These are phyloP conservation scores for Cladosporium cucumerinum DNA, from an alignment of 2,329 filamentous ascomycete genomes.

Conservation along the genomic window DNA sequence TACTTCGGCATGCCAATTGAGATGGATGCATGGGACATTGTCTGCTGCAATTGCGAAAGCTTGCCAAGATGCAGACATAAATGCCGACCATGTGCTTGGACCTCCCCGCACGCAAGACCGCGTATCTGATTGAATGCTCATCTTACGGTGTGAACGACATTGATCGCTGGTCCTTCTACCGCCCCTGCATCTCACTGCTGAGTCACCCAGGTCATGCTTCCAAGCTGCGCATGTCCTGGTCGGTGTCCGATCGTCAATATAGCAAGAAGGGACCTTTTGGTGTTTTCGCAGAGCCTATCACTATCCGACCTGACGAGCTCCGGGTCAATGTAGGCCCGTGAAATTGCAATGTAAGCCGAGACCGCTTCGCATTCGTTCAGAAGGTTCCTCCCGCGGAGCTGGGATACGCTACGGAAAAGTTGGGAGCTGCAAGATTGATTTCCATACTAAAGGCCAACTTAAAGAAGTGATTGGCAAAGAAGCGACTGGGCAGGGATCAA, in stretches of 20 bases:
- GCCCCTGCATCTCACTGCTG: background rate
- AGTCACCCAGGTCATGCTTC: background rate
- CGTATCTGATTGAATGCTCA: background rate
- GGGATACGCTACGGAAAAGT: background rate
- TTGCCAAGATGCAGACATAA: background rate
- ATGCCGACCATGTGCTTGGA: background rate
- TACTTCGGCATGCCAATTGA: background rate
- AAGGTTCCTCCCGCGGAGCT: background rate
- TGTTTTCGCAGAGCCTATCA: background rate
- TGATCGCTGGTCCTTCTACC: background rate
- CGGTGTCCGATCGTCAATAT: background rate
- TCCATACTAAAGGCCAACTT: background rate
- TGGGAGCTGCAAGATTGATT: background rate
- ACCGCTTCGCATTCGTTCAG: background rate
- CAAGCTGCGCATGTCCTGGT: background rate
- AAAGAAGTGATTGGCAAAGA: background rate
- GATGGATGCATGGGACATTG: background rate
- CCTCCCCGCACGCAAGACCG: background rate
- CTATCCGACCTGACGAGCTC: background rate
- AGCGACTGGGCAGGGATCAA: background rate
- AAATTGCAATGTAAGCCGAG: background rate
- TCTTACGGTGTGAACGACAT: background rate
- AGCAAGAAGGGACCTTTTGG: background rate
- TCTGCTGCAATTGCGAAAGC: background rate
- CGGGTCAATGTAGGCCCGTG: background rate